These are phyloP conservation scores for Pinus tabuliformis DNA, from an alignment of 75 land plant species.

Conservation along the genomic window DNA sequence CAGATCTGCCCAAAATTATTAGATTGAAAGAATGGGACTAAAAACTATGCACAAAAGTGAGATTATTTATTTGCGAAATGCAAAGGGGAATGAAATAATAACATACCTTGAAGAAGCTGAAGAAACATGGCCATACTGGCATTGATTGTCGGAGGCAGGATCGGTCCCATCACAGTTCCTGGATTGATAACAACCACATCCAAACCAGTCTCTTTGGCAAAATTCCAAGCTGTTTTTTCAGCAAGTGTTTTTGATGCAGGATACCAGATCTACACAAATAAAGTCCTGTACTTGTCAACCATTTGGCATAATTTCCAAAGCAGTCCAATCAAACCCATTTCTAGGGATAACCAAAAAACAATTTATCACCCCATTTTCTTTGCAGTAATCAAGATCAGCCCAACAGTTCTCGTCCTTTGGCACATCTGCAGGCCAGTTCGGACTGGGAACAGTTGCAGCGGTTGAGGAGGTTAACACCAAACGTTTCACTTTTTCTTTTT, in stretches of 20 bases:
- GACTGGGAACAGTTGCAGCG: constrained; percentile 60
- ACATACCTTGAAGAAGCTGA: constrained; percentile 50
- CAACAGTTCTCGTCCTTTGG: constrained; percentile 66
- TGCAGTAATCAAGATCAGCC: constrained; percentile 69
- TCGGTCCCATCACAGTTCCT: constrained; percentile 65
- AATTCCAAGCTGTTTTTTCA: constrained; percentile 75
- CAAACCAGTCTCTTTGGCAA: constrained; percentile 49
- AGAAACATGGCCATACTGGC: constrained; percentile 63
- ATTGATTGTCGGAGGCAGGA: constrained; percentile 55
- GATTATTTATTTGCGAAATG: background rate
- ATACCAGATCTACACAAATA: constrained; percentile 57
- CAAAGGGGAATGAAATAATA: background rate
- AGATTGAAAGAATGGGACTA: background rate
- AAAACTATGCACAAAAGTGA: background rate
- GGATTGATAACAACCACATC: constrained; percentile 78
- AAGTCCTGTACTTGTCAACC: background rate
- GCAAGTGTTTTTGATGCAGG: constrained; percentile 69
- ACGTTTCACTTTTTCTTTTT: constrained; percentile 47
- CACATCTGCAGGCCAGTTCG: constrained; percentile 50
- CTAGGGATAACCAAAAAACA: background rate
- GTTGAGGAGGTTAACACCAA: constrained; percentile 84
- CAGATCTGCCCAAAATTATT: background rate
- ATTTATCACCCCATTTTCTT: constrained; percentile 45
- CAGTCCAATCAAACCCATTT: background rate
- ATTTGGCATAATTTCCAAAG: background rate